A percentile compares a stretch with the other conserved stretches of the same genome.
These are phyloP conservation scores for Fusarium illudens DNA, from an alignment of 2,329 filamentous ascomycete genomes.

Conservation along the genomic window DNA sequence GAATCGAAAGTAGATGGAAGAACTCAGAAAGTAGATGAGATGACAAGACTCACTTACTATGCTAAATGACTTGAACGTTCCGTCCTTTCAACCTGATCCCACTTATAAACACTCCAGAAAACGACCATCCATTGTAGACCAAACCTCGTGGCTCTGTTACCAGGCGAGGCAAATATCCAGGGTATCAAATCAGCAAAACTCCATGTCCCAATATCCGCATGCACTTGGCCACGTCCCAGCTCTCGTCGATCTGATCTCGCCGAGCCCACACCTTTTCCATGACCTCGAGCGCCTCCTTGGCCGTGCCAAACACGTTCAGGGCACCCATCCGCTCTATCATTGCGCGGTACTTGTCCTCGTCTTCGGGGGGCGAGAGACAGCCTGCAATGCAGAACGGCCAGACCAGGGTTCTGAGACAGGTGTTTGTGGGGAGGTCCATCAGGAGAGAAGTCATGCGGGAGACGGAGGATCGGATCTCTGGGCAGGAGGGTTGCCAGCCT, in stretches of 20 bases:
- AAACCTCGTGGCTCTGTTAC: not conserved
- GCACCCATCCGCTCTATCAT: constrained; percentile 53
- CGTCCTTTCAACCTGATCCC: not conserved
- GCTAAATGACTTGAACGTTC: not conserved
- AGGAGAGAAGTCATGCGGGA: constrained; percentile 48
- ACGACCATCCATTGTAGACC: not conserved
- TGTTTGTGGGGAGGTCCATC: constrained; percentile 41
- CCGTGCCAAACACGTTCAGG: constrained; percentile 56
- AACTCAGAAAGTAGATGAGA: too few relatives aligned
- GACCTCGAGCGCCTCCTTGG: constrained; percentile 53
- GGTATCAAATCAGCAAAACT: constrained; percentile 51
- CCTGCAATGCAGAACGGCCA: constrained; percentile 56
- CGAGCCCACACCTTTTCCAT: constrained; percentile 58
- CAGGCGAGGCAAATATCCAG: constrained; percentile 5
- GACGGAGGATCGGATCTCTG: constrained; percentile 51
- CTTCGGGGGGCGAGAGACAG: constrained; percentile 50
- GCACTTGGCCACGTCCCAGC: constrained; percentile 56
- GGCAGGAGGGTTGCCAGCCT: constrained; percentile 59
- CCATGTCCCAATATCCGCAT: constrained; percentile 52
- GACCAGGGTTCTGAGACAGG: constrained; percentile 48
- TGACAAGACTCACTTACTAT: not conserved
- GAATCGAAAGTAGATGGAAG: not conserved
- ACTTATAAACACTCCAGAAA: not conserved
- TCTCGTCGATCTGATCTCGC: constrained; percentile 51
- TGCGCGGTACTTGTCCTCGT: constrained; percentile 54